Evolutionary conservation across 371 early-diverging fungal species (phyloP), one percentile per base, ranked within the genome.

Genomic region (Coemansia sp.): DNA sequence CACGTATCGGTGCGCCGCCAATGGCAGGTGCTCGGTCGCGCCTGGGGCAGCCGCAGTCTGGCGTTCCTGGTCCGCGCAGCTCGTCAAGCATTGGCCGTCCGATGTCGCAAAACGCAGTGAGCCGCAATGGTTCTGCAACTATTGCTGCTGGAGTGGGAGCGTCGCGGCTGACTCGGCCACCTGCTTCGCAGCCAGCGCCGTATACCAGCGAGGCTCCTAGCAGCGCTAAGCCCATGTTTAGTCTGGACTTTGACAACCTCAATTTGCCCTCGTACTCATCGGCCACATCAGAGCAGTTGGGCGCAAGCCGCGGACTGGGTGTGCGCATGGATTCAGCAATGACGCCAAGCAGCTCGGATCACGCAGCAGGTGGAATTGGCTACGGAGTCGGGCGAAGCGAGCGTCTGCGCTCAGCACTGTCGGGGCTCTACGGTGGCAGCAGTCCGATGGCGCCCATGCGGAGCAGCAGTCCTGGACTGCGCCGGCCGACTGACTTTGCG

Each of bases 231-330:
- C 75, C 75, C 26, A 75, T 75, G 74, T 83, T 82, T 29, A 80
- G 70, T 54, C 68, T 83, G 19, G 81, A 82, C 58, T 70, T 83
- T 57, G 83, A 83, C 58, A 79, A 75, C 26, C 71, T 81, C 52
- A 77, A 61, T 44, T 56, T 82, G 40, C 81, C 81, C 0, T 23
- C 59, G 12, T 73, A 73, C 56, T 78, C 80, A 23, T 58, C 69
- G 23, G 65, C 76, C 7, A 75, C 73, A 0, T 56, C 58, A 4
- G 76, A 75, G 17, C 67, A 71, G 40, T 54, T 75, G 21, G 70
- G 57, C 8, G 11, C 41, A 12, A 54, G 23, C 11, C 58, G 72
- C 56, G 58, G 72, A 4, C 58, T 39, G 19, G 44, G 65, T 32
- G 13, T 32, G 23, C 21, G 19, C 17, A 24, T 24, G 53, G 53